Conservation (phyloP, 129 eudicot genomes). For the Saussurea involucrata region DNA sequence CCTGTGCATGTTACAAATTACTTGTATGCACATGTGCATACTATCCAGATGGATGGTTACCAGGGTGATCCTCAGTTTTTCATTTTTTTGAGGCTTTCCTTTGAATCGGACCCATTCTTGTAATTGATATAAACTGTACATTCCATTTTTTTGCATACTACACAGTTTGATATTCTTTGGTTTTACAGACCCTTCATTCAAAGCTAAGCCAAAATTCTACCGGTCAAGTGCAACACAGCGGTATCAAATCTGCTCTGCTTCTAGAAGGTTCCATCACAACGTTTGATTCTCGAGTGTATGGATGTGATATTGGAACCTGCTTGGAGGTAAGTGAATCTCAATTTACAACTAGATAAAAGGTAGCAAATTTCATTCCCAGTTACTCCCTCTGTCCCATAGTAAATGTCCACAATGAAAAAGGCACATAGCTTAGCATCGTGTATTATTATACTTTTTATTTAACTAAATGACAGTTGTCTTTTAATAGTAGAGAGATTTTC, state of each 20-base stretch:
- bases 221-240: conserved; percentile 22
- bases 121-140: neutral
- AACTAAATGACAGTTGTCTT: neutral
- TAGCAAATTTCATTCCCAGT: neutral
- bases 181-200: conserved; percentile 65
- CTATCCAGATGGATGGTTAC: too few species aligned
- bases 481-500: neutral
- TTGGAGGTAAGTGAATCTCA: conserved; percentile 63
- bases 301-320: conserved; percentile 92
- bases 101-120: too few species aligned
- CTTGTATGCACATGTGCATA: too few species aligned
- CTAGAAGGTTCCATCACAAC: conserved; percentile 74
- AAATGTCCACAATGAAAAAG: neutral
- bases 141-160: neutral
- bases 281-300: conserved; percentile 74
- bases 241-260: conserved; percentile 58
- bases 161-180: neutral
- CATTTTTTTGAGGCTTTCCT: too few species aligned
- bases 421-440: neutral
- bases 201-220: conserved; percentile 45
- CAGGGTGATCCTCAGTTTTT: too few species aligned
- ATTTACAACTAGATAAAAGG: neutral
- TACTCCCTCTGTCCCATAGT: neutral
- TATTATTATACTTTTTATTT: neutral
- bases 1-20: too few species aligned